A percentile compares a stretch with the other conserved stretches of the same genome.
phyloP scores from a whole-genome alignment of 331 rosid genomes.

The Malus hybrid region DNA sequence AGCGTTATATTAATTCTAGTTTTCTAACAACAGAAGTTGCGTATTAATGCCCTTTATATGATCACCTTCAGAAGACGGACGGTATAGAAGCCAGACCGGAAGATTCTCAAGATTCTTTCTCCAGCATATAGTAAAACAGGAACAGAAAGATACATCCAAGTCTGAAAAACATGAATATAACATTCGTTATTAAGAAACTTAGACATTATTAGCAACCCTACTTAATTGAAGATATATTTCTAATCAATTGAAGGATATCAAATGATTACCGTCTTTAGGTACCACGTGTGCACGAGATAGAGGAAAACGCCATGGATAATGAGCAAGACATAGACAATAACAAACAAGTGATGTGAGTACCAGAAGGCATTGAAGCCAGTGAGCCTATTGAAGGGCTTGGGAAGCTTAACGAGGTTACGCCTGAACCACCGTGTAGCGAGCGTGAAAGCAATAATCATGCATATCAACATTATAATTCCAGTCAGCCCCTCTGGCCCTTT shows the following conservation, averaged over 20 bases:
- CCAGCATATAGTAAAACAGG: constrained; percentile 88
- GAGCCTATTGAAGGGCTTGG: constrained; percentile 82
- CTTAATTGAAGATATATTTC: background rate
- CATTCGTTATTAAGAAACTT: background rate
- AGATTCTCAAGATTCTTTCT: constrained; percentile 81
- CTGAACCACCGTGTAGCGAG: constrained; percentile 95
- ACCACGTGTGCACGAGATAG: constrained; percentile 69
- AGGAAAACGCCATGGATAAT: constrained; percentile 65
- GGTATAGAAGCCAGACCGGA: constrained; percentile 77
- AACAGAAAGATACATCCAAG: constrained; percentile 92
- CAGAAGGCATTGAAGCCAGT: constrained; percentile 97
- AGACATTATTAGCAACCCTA: background rate
- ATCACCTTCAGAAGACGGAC: constrained; percentile 84
- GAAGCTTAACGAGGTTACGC: constrained; percentile 75
- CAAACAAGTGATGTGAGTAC: constrained; percentile 97
- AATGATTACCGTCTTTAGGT: constrained; percentile 61
- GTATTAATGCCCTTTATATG: background rate
- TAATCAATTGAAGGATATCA: background rate
- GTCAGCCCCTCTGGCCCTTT: constrained; percentile 79
- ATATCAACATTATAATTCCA: constrained; percentile 74
- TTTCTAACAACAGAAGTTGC: background rate
- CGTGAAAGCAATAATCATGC: constrained; percentile 77
- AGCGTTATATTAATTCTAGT: background rate
- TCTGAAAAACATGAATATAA: constrained; percentile 43
- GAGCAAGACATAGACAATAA: constrained; percentile 79